phyloP scores from a whole-genome alignment of 805 yeast genomes.

The Wickerhamomyces bovis region DNA sequence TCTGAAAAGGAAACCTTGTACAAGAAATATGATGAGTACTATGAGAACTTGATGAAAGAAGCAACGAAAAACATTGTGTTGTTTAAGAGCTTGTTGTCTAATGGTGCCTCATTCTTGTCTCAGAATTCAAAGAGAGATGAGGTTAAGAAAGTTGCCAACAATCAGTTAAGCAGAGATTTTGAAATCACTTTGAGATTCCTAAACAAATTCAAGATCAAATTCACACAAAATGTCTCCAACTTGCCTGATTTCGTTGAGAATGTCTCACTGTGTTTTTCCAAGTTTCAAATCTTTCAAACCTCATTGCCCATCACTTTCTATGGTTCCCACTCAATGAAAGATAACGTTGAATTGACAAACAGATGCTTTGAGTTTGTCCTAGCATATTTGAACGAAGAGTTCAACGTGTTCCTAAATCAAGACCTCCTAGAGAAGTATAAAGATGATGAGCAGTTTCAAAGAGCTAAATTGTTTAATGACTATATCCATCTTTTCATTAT shows the following conservation, averaged over 20 bases:
- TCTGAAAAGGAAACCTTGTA: slow-evolving; percentile 19
- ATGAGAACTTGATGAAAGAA: slow-evolving; percentile 13
- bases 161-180: slow-evolving; percentile 16
- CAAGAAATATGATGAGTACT: slow-evolving; percentile 18
- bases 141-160: slow-evolving; percentile 9
- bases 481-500: slow-evolving; percentile 19
- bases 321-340: slow-evolving; percentile 19
- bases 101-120: slow-evolving; percentile 17
- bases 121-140: slow-evolving; percentile 9
- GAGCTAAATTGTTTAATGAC: slow-evolving; percentile 16
- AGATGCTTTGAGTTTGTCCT: slow-evolving; percentile 18
- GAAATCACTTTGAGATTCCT: slow-evolving; percentile 22
- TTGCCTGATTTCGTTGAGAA: slow-evolving; percentile 14
- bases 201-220: slow-evolving; percentile 19
- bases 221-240: slow-evolving; percentile 6
- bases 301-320: slow-evolving; percentile 17
- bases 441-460: slow-evolving; percentile 11
- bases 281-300: slow-evolving; percentile 21
- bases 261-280: slow-evolving; percentile 20
- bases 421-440: slow-evolving; percentile 7
- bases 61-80: slow-evolving; percentile 20
- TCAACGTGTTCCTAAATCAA: slow-evolving; percentile 12
- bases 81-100: slow-evolving; percentile 20
- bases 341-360: slow-evolving; percentile 17
- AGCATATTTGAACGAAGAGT: slow-evolving; percentile 16